A percentile compares a stretch with the other conserved stretches of the same genome.
Conservation (phyloP, 73 alveolate genomes). For the Paramecium bursaria region DNA sequence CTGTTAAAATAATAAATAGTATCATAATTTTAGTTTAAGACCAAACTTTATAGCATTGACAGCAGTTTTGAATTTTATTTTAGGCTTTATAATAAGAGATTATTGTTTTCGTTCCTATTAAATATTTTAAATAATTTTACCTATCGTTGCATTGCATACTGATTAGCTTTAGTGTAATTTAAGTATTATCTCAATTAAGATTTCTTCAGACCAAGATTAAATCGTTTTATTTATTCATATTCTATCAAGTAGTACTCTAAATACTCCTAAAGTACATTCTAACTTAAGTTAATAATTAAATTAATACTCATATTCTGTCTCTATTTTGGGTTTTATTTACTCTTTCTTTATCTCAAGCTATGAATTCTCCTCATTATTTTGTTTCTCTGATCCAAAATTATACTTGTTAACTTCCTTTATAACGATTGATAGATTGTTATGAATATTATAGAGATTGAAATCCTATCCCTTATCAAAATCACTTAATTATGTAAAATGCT, state of each 20-base stretch:
- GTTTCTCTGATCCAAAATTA: neutral
- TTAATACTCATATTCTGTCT: conserved; percentile 39
- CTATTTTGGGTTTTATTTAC: conserved; percentile 42
- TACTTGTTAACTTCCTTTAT: conserved; percentile 5
- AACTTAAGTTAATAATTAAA: too few species aligned
- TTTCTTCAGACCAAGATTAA: conserved; percentile 10
- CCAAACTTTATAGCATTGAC: too few species aligned
- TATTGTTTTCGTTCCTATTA: too few species aligned
- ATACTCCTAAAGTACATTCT: conserved; percentile 21
- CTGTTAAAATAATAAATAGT: too few species aligned
- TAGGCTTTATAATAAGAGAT: too few species aligned
- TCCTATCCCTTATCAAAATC: conserved; percentile 20
- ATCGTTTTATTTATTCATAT: neutral
- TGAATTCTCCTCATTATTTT: too few species aligned
- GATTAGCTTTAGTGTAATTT: neutral
- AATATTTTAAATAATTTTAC: too few species aligned
- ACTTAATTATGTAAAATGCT: neutral
- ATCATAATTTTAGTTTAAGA: too few species aligned
- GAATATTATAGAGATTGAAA: conserved; percentile 1
- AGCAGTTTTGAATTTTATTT: too few species aligned
- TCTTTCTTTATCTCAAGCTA: too few species aligned
- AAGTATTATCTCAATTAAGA: neutral
- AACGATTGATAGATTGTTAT: conserved; percentile 34
- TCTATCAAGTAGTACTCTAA: conserved; percentile 13
- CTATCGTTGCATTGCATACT: too few species aligned